Evolutionary conservation across 108 stramenopile genomes (phyloP).

Genomic region (Nitzschia inconspicua): DNA sequence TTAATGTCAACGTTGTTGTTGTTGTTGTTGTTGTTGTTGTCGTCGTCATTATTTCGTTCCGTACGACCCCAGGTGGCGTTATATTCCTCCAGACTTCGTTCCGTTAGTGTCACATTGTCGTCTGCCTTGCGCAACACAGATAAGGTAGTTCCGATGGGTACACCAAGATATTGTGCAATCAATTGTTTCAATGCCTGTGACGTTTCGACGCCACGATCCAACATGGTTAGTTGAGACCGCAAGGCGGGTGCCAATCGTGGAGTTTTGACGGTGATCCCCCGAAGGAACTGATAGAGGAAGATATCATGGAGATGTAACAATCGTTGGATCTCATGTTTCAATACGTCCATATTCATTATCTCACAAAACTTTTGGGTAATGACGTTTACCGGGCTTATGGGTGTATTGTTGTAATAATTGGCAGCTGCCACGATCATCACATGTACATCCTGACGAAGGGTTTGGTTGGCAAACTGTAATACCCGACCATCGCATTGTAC

Average conservation of each 20-base stretch:
- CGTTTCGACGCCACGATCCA: slow-evolving; percentile 36
- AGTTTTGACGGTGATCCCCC: slow-evolving; percentile 27
- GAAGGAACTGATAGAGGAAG: slow-evolving; percentile 26
- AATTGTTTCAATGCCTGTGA: slow-evolving; percentile 32
- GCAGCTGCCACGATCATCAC: slow-evolving; percentile 19
- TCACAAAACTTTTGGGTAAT: neutral
- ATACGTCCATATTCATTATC: neutral
- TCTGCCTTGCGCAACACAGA: slow-evolving; percentile 17
- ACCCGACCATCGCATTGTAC: slow-evolving; percentile 24
- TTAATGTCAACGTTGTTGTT: too few species aligned
- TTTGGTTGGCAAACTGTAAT: slow-evolving; percentile 1
- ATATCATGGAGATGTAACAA: slow-evolving; percentile 16
- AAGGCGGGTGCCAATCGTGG: neutral
- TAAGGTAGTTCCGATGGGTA: slow-evolving; percentile 19
- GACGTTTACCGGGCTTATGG: too few species aligned
- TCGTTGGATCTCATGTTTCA: slow-evolving; percentile 6
- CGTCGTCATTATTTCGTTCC: too few species aligned
- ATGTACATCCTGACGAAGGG: slow-evolving; percentile 10
- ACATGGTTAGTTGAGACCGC: slow-evolving; percentile 20
- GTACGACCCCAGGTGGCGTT: too few species aligned
- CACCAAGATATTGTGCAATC: slow-evolving; percentile 34
- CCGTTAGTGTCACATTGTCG: slow-evolving; percentile 1
- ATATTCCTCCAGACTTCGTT: too few species aligned
- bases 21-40: too few species aligned
- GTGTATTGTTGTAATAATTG: slow-evolving; percentile 6